Base-by-base conservation (phyloP, 129 eudicot species). In the Ambrosia trifida region DNA sequence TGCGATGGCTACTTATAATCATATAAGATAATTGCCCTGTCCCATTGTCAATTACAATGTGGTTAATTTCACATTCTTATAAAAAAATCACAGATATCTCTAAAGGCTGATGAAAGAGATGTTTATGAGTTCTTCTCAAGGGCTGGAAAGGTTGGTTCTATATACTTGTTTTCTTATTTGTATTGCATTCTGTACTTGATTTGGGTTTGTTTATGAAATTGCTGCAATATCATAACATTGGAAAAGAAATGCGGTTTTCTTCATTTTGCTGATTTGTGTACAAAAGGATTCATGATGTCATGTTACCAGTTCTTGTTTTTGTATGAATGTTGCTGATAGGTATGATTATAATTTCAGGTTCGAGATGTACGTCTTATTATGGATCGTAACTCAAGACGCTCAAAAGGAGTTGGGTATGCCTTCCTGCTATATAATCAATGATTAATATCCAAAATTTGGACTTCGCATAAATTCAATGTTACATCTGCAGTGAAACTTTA, bases 321-420 rank as follows among this genome's bases (percentile, higher is more conserved):
- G 11, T 10, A 30, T 43, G 20, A 41, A 72, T 11, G 16, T 28
- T 67, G 35, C 49, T 75, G 32, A 76, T 57, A 57, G 24, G 41
- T 20, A 44, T 33, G 9, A 41, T 73, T 57, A 13, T 60, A 24
- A 41, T 83, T 65, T 33, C 82, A 89, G 96, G 96, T 89, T 57
- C 84, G 96, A 63, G 96, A 89, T 84, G 96, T 89, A 40, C 91
- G 85, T 49, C 89, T 89, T 40, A 91, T 91, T 44, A 86, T 88
- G 96, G 98, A 91, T 70, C 91, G 98, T 47, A 91, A 84, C 35
- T 80, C 98, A 38, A 88, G 96, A 64, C 96, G 98, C 46, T 88
- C 98, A 18, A 91, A 84, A 79, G 98, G 98, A 43, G 89, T 88
- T 72, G 98, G 98, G 96, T 91, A 86, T 72, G 80, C 67, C 38